Conservation (phyloP, 139 green algal genomes). For the Chlorella sorokiniana region DNA sequence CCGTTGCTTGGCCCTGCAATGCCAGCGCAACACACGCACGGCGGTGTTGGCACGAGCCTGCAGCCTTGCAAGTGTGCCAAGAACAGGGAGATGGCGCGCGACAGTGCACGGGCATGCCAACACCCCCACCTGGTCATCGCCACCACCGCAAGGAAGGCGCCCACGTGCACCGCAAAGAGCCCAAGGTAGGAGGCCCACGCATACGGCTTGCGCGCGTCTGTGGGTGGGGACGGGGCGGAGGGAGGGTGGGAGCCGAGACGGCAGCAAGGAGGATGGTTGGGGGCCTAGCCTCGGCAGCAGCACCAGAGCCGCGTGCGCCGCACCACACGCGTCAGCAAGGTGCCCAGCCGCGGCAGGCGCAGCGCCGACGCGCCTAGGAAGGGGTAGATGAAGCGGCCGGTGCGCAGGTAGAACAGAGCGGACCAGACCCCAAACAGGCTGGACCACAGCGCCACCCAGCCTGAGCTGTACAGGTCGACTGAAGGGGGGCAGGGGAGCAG, state of each 20-base stretch:
- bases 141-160: constrained; percentile 9
- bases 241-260: not conserved
- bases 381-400: constrained; percentile 23
- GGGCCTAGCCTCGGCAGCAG: not conserved
- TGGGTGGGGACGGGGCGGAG: not conserved
- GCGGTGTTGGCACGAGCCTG: not conserved
- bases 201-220: constrained; percentile 25
- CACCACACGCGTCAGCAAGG: not conserved
- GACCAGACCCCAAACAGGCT: constrained; percentile 23
- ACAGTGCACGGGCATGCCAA: not conserved
- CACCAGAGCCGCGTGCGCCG: not conserved
- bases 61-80: not conserved
- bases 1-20: not conserved
- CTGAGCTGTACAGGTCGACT: not conserved
- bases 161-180: constrained; percentile 7
- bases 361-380: constrained; percentile 10
- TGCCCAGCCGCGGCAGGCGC: not conserved
- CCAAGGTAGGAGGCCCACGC: constrained; percentile 22
- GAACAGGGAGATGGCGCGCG: not conserved
- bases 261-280: not conserved
- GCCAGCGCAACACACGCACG: not conserved
- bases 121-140: not conserved
- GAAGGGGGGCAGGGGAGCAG: not conserved
- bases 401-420: not conserved
- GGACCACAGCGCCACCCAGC: constrained; percentile 22